phyloP scores from a whole-genome alignment of 228 moss, liverwort and hornwort species.

The Sphagnum fallax region DNA sequence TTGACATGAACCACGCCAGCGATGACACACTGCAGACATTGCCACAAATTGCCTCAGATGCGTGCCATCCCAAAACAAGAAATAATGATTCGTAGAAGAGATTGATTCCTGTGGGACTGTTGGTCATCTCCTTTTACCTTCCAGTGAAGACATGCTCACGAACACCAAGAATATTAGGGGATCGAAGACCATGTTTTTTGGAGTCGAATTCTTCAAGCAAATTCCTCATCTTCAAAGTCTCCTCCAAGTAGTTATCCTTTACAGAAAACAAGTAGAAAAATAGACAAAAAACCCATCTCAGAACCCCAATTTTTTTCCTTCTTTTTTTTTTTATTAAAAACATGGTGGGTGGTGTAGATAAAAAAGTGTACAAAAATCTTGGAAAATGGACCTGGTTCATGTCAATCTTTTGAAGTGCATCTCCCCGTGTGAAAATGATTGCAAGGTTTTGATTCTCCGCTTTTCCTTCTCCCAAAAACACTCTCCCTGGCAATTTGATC shows the following conservation, averaged over 20 bases:
- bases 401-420: slow-evolving; percentile 88
- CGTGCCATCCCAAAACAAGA: too few relatives aligned
- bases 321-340: too few relatives aligned
- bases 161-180: slow-evolving; percentile 84
- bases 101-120: too few relatives aligned
- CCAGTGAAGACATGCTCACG: slow-evolving; percentile 99
- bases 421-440: slow-evolving; percentile 93
- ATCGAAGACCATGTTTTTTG: slow-evolving; percentile 41
- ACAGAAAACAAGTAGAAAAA: background rate
- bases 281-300: too few relatives aligned
- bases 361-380: too few relatives aligned
- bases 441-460: slow-evolving; percentile 98
- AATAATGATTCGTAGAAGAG: too few relatives aligned
- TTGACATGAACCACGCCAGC: slow-evolving; percentile 98
- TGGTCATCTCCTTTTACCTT: slow-evolving; percentile 32
- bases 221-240: slow-evolving; percentile 93
- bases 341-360: too few relatives aligned
- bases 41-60: too few relatives aligned
- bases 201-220: slow-evolving; percentile 86
- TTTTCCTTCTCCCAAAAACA: slow-evolving; percentile 74
- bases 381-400: slow-evolving; percentile 74
- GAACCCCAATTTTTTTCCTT: too few relatives aligned
- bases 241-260: slow-evolving; percentile 96
- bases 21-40: slow-evolving; percentile 84
- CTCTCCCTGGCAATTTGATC: slow-evolving; percentile 81